Evolutionary conservation across 202 grass and related monocot species (phyloP), one percentile per base, ranked within the genome.

Genomic region (Brachypodium distachyon): DNA sequence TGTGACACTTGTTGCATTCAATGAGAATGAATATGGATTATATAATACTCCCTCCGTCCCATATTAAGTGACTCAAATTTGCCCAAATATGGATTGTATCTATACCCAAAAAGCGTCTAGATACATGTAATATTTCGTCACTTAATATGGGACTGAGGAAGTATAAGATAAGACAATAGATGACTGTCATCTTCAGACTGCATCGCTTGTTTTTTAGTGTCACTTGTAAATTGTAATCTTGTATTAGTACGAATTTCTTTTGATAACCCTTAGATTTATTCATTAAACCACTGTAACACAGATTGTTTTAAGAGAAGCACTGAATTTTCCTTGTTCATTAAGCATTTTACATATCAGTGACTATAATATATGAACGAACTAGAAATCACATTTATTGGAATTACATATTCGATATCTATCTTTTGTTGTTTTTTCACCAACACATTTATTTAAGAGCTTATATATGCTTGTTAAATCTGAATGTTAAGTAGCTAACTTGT

Each of bases 391-490:
- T 16, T 51, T 77, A 34, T 65, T 64, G 59, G 58, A 51, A n/a
- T n/a, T n/a, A n/a, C n/a, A n/a, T n/a, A n/a, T n/a, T n/a, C 42
- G 61, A 29, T 44, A 11, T 81, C 36, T 70, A 18, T 13, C 46
- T 16, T 51, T 37, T 9, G 14, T 73, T n/a, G 33, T 76, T 69
- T 66, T 31, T 70, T 46, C 37, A 50, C 21, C 11, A 76, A 43
- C 5, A 63, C 37, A 76, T 53, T 13, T 46, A 7, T 40, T 21
- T 38, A n/a, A 67, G 23, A 54, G 25, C 33, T 52, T 10, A 43
- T 43, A 19, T 18, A 42, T 79, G 29, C 26, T 79, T 56, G 26
- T 44, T 77, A 64, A 82, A 49, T 43, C 65, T 77, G 36, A 43
- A 36, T 10, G 31, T 48, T 70, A 42, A 58, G 27, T 58, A 58